Conservation (phyloP, 768 basidiomycete genomes). For the Botryobasidium botryosum region DNA sequence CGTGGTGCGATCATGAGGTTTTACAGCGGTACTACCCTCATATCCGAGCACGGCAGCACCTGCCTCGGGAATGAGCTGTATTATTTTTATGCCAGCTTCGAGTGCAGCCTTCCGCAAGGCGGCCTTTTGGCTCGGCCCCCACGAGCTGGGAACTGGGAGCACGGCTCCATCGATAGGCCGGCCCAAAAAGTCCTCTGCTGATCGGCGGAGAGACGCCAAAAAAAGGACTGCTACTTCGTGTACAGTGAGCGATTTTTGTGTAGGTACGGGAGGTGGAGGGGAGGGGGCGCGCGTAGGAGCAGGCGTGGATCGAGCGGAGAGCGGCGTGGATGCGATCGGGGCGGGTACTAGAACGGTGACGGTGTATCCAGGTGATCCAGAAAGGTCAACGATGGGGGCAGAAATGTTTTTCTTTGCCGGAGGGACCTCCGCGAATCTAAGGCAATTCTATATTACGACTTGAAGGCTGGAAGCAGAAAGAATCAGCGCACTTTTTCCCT, state of each 20-base stretch:
- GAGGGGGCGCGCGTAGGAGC: constrained; percentile 48
- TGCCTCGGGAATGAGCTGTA: constrained; percentile 78
- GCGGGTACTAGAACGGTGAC: constrained; percentile 68
- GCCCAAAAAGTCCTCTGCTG: constrained; percentile 83
- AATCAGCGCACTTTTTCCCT: constrained; percentile 65
- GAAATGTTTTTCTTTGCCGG: constrained; percentile 26
- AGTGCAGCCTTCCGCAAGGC: constrained; percentile 60
- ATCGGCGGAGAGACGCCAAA: constrained; percentile 65
- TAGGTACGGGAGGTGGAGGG: constrained; percentile 57
- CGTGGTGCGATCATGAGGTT: constrained; percentile 47
- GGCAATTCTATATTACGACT: no score
- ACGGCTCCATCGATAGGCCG: constrained; percentile 65
- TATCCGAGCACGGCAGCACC: constrained; percentile 47
- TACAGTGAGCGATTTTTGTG: constrained; percentile 64
- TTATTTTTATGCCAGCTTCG: constrained; percentile 65
- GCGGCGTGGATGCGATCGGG: constrained; percentile 31
- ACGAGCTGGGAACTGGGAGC: constrained; percentile 64
- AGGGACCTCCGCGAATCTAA: constrained; percentile 60
- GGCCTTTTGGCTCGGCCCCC: constrained; percentile 44
- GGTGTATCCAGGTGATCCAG: constrained; percentile 67
- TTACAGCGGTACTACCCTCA: constrained; percentile 23
- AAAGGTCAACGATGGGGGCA: constrained; percentile 41
- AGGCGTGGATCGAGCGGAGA: constrained; percentile 31
- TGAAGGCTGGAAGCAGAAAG: no score
- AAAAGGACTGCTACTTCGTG: constrained; percentile 76